Evolutionary conservation across 257 asterid species (phyloP), one percentile per base, ranked within the genome.

Genomic region (Cordia subcordata): DNA sequence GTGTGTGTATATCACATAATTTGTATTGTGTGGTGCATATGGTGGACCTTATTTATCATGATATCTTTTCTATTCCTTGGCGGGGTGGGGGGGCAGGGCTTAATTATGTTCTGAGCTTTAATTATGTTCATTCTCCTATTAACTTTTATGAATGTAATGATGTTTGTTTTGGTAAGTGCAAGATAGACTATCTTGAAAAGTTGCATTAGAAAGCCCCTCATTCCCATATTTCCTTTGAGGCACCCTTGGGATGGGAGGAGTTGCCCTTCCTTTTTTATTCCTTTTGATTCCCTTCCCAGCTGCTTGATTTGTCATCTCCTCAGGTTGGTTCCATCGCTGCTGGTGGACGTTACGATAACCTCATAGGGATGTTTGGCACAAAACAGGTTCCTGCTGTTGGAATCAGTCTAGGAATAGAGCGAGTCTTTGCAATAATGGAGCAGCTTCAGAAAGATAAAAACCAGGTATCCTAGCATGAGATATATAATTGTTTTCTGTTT

Each of bases 291-390:
- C 3, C 52, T 52, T 22, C 37, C 17, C 6, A 51, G 53, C 42
- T 51, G 57, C 53, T 49, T 47, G 44, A 14, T 52, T 33, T 27
- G 44, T 13, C 37, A 14, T 44, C 16, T 50, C 18, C 20, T 53
- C 79, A 93, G 99, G 95, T 89, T 65, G 99, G 99, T 69, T 83
- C 99, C 2, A 89, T 93, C 65, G 99, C 94, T 61, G 96, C 99
- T 44, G 99, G 99, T 56, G 97, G 99, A 22, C 94, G 97, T 15
- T 93, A 89, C 44, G 99, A 93, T 74, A 81, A 83, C 70, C 92
- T 93, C 21, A 81, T 93, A 65, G 97, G 89, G 47, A 80, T 77
- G 91, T 89, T 86, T 65, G 95, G 99, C 69, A 66, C 83, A 12
- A 85, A 87, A 74, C 91, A 77, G 76, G 95, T 93, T 61, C 97